Percentiles rank a stretch among this genome's conserved stretches.
Evolutionary conservation across 352 stramenopile species (phyloP).

Genomic region (Phytophthora ohioensis): DNA sequence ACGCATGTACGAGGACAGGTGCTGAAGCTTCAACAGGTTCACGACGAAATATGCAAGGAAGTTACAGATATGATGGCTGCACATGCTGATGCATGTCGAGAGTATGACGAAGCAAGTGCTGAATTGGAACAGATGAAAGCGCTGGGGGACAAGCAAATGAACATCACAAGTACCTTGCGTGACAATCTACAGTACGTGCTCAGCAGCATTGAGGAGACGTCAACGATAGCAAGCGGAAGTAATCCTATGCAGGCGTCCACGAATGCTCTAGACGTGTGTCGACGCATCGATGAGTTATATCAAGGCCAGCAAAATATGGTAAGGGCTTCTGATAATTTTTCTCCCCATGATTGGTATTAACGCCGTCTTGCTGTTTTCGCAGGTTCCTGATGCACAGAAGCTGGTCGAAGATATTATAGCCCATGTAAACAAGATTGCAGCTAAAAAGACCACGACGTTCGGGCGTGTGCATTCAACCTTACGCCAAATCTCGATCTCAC

Average conservation of each 20-base stretch:
- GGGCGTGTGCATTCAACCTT: conserved; percentile 65
- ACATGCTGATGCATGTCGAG: conserved; percentile 51
- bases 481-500: conserved; percentile 76
- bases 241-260: conserved; percentile 86
- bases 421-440: conserved; percentile 64
- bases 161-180: conserved; percentile 73
- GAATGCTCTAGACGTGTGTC: conserved; percentile 82
- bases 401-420: conserved; percentile 65
- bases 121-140: conserved; percentile 65
- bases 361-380: conserved; percentile 13
- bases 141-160: conserved; percentile 51
- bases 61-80: conserved; percentile 58
- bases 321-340: background rate
- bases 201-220: conserved; percentile 74
- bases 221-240: conserved; percentile 55
- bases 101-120: conserved; percentile 53
- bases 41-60: conserved; percentile 76
- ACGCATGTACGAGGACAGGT: conserved; percentile 71
- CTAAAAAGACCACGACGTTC: conserved; percentile 64
- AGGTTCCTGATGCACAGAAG: conserved; percentile 79
- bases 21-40: conserved; percentile 63
- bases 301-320: conserved; percentile 80
- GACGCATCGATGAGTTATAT: conserved; percentile 82
- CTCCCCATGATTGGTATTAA: conserved; percentile 1
- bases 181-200: conserved; percentile 74